Conservation (phyloP, 306 rosid species). For the Vachellia pachyceras region DNA sequence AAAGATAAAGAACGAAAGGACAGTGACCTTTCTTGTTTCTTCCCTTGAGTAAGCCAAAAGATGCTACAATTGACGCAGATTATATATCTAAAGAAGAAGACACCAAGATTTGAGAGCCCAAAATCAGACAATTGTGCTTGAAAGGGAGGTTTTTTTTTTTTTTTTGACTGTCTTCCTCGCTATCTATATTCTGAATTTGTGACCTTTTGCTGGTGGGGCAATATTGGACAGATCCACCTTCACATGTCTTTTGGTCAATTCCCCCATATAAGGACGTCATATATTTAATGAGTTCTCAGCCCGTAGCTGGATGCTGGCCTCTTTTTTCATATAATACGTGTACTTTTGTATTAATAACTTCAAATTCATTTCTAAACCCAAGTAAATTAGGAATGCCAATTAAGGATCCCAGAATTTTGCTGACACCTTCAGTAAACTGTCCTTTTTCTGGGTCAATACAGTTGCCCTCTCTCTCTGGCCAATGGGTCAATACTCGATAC, state of each 20-base stretch:
- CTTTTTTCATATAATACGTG: background rate
- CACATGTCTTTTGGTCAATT: constrained; percentile 43
- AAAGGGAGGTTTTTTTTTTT: constrained; percentile 49
- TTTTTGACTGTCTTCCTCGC: constrained; percentile 12
- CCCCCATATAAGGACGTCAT: constrained; percentile 14
- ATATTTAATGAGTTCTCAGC: constrained; percentile 34
- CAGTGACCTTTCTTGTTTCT: constrained; percentile 52
- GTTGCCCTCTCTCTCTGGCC: background rate
- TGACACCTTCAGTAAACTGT: background rate
- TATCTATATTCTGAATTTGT: constrained; percentile 37
- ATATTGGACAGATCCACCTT: constrained; percentile 38
- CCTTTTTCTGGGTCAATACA: background rate
- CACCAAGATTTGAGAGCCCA: constrained; percentile 28
- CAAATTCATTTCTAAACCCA: background rate
- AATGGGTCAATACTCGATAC: too few relatives aligned
- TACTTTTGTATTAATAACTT: background rate
- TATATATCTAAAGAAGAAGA: constrained; percentile 19
- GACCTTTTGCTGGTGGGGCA: constrained; percentile 45
- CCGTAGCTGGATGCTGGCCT: constrained; percentile 2
- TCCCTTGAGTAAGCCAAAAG: constrained; percentile 36
- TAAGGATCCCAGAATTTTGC: background rate
- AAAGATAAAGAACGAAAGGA: constrained; percentile 58
- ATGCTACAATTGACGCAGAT: constrained; percentile 32
- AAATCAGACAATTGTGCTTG: constrained; percentile 31
- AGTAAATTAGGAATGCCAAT: background rate